phyloP scores from a whole-genome alignment of 2,329 filamentous ascomycete species.

The Truncatella angustata region DNA sequence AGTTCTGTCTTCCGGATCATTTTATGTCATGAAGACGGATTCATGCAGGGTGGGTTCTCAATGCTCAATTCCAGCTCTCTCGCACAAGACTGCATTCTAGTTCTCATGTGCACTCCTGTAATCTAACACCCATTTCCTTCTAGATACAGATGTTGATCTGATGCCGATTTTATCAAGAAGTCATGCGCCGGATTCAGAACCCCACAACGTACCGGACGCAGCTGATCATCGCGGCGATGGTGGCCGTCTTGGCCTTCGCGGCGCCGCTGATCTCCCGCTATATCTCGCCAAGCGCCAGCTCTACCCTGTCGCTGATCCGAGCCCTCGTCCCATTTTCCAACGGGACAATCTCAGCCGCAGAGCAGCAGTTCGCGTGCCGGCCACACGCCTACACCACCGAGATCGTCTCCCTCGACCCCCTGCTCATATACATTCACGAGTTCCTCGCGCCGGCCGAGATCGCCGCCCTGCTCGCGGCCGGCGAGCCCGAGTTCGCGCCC shows the following conservation, averaged over 20 bases:
- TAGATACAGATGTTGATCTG: too few species aligned
- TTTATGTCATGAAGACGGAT: too few species aligned
- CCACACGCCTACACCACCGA: constrained; percentile 31
- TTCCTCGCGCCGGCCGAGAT: constrained; percentile 31
- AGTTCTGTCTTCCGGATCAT: too few species aligned
- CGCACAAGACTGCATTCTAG: too few species aligned
- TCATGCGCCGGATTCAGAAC: not conserved
- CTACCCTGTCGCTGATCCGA: not conserved
- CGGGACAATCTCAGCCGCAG: not conserved
- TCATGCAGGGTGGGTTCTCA: too few species aligned
- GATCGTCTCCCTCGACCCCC: constrained; percentile 34
- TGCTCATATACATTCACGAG: constrained; percentile 37
- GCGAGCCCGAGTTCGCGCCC: constrained; percentile 30
- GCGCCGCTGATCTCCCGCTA: constrained; percentile 13
- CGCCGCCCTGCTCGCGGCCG: constrained; percentile 26
- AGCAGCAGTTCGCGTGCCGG: constrained; percentile 26
- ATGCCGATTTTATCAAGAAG: too few species aligned
- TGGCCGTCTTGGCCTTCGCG: constrained; percentile 10
- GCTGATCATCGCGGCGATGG: constrained; percentile 9
- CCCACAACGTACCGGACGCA: constrained; percentile 5
- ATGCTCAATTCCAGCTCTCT: too few species aligned
- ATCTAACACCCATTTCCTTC: too few species aligned
- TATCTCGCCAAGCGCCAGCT: not conserved
- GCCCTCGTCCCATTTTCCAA: not conserved
- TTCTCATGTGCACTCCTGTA: too few species aligned